Evolutionary conservation across 331 rosid species (phyloP).

Genomic region (Telfairia occidentalis): DNA sequence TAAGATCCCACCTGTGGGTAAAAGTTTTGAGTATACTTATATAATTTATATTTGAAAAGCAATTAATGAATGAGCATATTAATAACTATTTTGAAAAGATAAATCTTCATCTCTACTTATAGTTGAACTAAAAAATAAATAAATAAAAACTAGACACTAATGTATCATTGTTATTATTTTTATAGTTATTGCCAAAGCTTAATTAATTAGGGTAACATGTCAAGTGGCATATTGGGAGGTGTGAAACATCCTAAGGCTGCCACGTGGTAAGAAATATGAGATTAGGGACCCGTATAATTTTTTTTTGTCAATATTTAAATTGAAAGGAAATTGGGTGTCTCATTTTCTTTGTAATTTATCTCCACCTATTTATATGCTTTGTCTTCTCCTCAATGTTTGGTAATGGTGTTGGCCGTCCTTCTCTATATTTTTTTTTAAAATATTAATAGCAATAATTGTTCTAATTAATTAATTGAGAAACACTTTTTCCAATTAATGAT

Average conservation of each 20-base stretch:
- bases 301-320: background rate
- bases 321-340: conserved; percentile 6
- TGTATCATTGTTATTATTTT: background rate
- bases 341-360: background rate
- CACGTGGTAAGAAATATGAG: background rate
- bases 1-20: no score
- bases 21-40: no score
- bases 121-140: background rate
- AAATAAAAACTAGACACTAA: no score
- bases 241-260: background rate
- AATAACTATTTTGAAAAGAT: background rate
- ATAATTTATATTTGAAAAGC: background rate
- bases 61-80: background rate
- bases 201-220: conserved; percentile 5
- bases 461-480: background rate
- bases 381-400: background rate
- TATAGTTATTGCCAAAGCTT: background rate
- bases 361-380: conserved; percentile 6
- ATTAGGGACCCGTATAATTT: background rate
- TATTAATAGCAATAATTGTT: background rate
- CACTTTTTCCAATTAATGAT: background rate
- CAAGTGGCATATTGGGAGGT: background rate
- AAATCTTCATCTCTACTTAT: no score
- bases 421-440: background rate
- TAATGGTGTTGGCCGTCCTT: conserved; percentile 11